Evolutionary conservation across 2,329 filamentous ascomycete species (phyloP), one percentile per base, ranked within the genome.

Genomic region (Scedosporium minutisporum): DNA sequence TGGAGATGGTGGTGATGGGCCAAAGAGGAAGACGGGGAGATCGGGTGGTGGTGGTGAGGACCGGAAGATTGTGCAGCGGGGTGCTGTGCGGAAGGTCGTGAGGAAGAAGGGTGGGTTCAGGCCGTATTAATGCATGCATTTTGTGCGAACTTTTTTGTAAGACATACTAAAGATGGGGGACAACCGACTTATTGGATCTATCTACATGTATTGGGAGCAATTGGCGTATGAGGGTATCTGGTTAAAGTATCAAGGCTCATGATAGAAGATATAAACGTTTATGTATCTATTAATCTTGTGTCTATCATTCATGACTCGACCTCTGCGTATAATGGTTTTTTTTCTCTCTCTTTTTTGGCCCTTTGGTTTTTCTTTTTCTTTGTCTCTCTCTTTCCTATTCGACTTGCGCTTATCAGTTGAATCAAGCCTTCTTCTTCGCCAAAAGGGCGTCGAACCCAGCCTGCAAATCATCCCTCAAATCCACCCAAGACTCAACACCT

Each of bases 401-500:
- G 51, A 27, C 51, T 55, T 25, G 18, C n/a, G 6, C 21, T 16
- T 23, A 18, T 48, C 44, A 23, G 14, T 48, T 48, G n/a, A 48
- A 18, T 14, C 21, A 58, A 41, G 33, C 33, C 12, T 33, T 6
- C 27, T 69, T 69, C 65, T 74, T 73, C 53, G 68, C 68, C 29
- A 70, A 70, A 70, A 91, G 69, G 18, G 79, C 82, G 71, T 80
- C 78, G 63, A 93, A 86, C 0, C 82, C 91, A 65, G 82, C 79
- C 62, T 87, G 69, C 51, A 97, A 72, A 77, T 97, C 93, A 44
- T 82, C 82, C 73, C 82, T 86, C 71, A 99, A 72, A 76, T 97
- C 95, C 73, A 95, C 89, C 80, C 89, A 89, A 57, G 83, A 85
- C 78, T 99, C 95, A 38, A 97, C 82, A 0, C 95, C 95, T 41